Percentiles rank a stretch among this genome's conserved stretches.
Evolutionary conservation across 345 rosid species (phyloP).

Genomic region (Eucalyptus regnans): DNA sequence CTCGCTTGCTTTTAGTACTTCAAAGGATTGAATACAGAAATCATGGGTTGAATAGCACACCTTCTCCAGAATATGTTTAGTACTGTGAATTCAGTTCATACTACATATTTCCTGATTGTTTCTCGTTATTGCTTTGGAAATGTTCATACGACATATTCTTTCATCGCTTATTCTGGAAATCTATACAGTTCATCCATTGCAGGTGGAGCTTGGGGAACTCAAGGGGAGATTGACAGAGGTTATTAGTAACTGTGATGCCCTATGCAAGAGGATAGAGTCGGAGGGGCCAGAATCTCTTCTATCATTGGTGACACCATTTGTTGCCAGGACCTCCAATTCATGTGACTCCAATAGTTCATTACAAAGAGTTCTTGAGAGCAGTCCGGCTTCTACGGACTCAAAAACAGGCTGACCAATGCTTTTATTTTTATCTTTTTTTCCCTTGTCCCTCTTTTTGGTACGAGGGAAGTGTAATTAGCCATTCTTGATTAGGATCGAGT

Average conservation of each 20-base stretch:
- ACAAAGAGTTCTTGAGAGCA: neutral
- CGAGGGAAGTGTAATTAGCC: too few relatives aligned
- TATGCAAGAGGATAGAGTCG: constrained; percentile 59
- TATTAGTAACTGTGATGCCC: constrained; percentile 60
- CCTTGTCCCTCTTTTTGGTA: too few relatives aligned
- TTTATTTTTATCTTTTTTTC: rapidly evolving
- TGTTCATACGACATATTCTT: neutral
- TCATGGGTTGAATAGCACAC: neutral
- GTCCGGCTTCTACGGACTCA: neutral
- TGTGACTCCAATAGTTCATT: neutral
- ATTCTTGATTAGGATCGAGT: too few relatives aligned
- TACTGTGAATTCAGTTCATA: neutral
- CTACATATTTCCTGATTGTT: neutral
- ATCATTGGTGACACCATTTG: constrained; percentile 39
- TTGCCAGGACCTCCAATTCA: neutral
- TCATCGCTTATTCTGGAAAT: neutral
- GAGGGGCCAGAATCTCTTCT: constrained; percentile 81
- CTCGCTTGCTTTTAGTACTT: rapidly evolving
- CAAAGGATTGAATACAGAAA: neutral
- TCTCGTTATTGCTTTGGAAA: neutral
- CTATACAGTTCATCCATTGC: constrained; percentile 60
- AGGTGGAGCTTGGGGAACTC: constrained; percentile 88
- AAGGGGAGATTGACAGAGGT: constrained; percentile 90
- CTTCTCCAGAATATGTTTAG: neutral
- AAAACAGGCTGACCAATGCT: neutral